phyloP scores from a whole-genome alignment of 345 rosid genomes.

The Sisymbrium irio region DNA sequence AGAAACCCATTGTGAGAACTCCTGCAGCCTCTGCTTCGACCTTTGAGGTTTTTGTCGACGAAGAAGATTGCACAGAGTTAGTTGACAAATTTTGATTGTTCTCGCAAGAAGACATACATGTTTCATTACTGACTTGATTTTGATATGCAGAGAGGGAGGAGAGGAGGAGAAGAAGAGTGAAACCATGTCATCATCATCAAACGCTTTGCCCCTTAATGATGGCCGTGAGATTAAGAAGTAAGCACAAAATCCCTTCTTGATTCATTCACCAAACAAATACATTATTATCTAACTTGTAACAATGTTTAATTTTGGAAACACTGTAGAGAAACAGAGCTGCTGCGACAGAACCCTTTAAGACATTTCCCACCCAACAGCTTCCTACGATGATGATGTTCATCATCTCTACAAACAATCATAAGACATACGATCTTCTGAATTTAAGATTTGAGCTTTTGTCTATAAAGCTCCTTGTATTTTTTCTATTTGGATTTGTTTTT shows the following conservation, averaged over 20 bases:
- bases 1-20: slow-evolving; percentile 44
- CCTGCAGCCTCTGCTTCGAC: slow-evolving; percentile 42
- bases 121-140: background rate
- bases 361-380: slow-evolving; percentile 73
- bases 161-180: slow-evolving; percentile 21
- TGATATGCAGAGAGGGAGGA: slow-evolving; percentile 13
- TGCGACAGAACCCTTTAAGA: slow-evolving; percentile 77
- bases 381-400: slow-evolving; percentile 50
- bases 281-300: background rate
- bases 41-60: slow-evolving; percentile 82
- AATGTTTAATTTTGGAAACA: background rate
- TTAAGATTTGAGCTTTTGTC: slow-evolving; percentile 44
- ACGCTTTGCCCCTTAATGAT: slow-evolving; percentile 21
- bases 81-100: slow-evolving; percentile 13
- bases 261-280: background rate
- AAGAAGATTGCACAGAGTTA: slow-evolving; percentile 69
- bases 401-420: background rate
- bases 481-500: background rate
- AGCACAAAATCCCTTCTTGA: background rate
- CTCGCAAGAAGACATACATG: background rate
- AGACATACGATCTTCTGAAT: background rate
- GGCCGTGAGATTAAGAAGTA: slow-evolving; percentile 39
- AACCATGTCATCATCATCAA: slow-evolving; percentile 28
- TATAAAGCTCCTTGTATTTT: slow-evolving; percentile 34
- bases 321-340: slow-evolving; percentile 71